A percentile compares a stretch with the other conserved stretches of the same genome.
Conservation (phyloP, 345 rosid species). For the Citrus glauca region DNA sequence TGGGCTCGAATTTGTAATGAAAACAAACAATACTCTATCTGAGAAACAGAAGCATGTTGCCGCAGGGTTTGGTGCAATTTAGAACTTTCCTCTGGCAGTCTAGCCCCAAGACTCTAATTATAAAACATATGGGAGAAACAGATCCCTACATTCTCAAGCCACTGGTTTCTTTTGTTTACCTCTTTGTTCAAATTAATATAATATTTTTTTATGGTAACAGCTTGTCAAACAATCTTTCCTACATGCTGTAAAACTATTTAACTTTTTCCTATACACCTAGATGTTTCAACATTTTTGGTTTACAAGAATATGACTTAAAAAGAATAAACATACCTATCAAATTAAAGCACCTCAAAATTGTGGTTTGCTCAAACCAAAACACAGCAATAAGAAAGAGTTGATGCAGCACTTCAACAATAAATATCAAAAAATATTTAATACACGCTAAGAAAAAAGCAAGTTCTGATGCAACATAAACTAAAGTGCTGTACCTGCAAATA, state of each 20-base stretch:
- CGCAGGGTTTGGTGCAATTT: neutral
- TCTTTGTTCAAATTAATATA: neutral
- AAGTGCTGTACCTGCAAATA: constrained; percentile 66
- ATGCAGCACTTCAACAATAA: neutral
- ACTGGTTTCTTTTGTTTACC: neutral
- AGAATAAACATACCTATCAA: neutral
- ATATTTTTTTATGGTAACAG: neutral
- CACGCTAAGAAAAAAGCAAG: neutral
- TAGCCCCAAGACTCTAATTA: neutral
- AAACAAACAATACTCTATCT: neutral
- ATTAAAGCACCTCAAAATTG: neutral
- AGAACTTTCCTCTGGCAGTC: neutral
- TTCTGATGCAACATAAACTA: constrained; percentile 4
- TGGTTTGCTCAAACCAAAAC: too few relatives aligned
- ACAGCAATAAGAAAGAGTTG: neutral
- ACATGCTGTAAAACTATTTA: neutral
- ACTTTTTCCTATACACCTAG: neutral
- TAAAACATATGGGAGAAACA: neutral
- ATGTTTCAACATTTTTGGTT: neutral
- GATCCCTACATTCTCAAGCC: neutral
- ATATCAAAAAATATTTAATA: neutral
- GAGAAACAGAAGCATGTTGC: neutral
- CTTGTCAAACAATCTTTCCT: neutral
- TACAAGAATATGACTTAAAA: neutral
- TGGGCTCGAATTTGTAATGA: neutral